A percentile compares a stretch with the other conserved stretches of the same genome.
Evolutionary conservation across 2,329 filamentous ascomycete genomes (phyloP).

Genomic region (Fusarium setosum): DNA sequence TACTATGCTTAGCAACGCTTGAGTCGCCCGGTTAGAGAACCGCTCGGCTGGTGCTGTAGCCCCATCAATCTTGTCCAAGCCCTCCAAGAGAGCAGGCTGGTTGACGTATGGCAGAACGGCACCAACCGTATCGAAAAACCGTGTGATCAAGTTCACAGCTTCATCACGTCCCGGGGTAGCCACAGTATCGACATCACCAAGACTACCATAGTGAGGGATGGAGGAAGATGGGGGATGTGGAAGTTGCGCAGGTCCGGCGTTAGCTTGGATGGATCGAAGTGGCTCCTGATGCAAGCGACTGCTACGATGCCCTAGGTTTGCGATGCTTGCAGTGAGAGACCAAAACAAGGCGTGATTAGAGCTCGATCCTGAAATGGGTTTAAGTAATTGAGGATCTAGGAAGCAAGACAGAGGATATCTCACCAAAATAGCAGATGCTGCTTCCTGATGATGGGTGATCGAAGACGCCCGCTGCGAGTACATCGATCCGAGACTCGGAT

Average conservation of each 20-base stretch:
- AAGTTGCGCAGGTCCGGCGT: not conserved
- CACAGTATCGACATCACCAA: not conserved
- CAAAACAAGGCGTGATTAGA: constrained; percentile 48
- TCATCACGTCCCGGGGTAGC: constrained; percentile 15
- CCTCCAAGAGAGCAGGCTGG: constrained; percentile 35
- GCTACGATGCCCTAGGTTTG: constrained; percentile 39
- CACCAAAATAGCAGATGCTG: constrained; percentile 45
- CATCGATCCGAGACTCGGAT: constrained; percentile 40
- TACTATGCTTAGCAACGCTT: constrained; percentile 43
- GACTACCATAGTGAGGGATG: not conserved
- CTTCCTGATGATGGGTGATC: constrained; percentile 38
- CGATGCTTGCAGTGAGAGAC: constrained; percentile 42
- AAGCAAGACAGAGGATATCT: not conserved
- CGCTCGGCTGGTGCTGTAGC: not conserved
- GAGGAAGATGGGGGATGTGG: constrained; percentile 1
- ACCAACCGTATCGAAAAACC: constrained; percentile 46
- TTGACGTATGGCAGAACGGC: constrained; percentile 41
- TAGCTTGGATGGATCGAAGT: not conserved
- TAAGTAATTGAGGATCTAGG: not conserved
- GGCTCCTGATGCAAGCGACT: constrained; percentile 1
- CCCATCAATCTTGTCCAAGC: constrained; percentile 27
- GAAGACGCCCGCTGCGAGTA: constrained; percentile 44
- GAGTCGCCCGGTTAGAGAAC: not conserved
- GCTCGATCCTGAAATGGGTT: constrained; percentile 37
- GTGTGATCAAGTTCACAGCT: constrained; percentile 16